Percentiles rank a stretch among this genome's conserved stretches.
Conservation (phyloP, 192 early-diverging fungal species). For the Allomyces arbusculus region DNA sequence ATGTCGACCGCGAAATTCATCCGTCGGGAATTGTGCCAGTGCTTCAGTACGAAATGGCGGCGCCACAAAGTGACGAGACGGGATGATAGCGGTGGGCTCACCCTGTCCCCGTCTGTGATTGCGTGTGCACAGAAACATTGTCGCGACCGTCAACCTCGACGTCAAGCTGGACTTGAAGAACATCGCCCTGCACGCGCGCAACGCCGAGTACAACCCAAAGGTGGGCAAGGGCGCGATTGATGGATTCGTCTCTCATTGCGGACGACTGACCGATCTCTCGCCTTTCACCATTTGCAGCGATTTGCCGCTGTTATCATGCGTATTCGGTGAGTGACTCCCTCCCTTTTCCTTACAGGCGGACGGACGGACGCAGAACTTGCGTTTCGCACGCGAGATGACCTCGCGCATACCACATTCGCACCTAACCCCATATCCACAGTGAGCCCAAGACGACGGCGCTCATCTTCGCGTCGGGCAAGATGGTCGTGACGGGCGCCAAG, state of each 20-base stretch:
- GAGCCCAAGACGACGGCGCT: slow-evolving; percentile 98
- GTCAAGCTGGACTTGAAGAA: slow-evolving; percentile 92
- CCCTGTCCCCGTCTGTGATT: no score
- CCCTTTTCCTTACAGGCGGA: not conserved
- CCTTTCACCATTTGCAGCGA: slow-evolving; percentile 35
- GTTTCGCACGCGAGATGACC: no score
- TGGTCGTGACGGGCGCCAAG: slow-evolving; percentile 97
- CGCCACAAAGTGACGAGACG: no score
- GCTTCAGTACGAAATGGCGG: not conserved
- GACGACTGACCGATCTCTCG: not conserved
- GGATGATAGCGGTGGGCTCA: no score
- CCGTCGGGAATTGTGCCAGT: not conserved
- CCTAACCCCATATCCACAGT: not conserved
- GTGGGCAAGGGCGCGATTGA: slow-evolving; percentile 19
- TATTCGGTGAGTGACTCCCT: slow-evolving; percentile 34
- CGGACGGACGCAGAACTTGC: not conserved
- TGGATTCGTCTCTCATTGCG: not conserved
- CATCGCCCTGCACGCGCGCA: slow-evolving; percentile 96
- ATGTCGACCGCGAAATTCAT: not conserved
- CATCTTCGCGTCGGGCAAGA: slow-evolving; percentile 98
- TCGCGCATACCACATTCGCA: no score
- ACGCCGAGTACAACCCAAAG: slow-evolving; percentile 99
- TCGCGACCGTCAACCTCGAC: slow-evolving; percentile 96
- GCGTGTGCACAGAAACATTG: slow-evolving; percentile 60
- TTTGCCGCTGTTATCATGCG: slow-evolving; percentile 99